Evolutionary conservation across 192 early-diverging fungal species (phyloP), one percentile per base, ranked within the genome.

Genomic region (Entophlyctis luteolus): DNA sequence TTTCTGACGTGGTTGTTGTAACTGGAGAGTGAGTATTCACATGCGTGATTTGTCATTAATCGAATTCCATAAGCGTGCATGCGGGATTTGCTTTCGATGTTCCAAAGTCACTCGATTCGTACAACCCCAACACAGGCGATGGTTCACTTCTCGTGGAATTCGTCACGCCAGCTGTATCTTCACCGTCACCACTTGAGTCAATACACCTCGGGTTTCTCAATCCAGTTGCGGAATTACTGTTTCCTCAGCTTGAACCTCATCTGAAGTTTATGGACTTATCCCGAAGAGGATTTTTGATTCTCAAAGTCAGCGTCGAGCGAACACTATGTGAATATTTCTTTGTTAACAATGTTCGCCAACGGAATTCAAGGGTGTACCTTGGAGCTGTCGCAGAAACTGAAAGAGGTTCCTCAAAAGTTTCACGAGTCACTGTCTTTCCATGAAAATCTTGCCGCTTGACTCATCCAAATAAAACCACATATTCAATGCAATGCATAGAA

Each of bases 121-220:
- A 68, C 67, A 71, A 71, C 53, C 38, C 59, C 59, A 63, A 34
- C 5, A 37, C 50, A 25, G 59, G 49, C 25, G 34, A 20, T 22
- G 67, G 59, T 4, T 75, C 77, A 0, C 62, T 66, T 6, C 34
- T 73, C 35, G 71, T 73, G 46, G 77, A 79, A 54, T 71, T 79
- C 48, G 74, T 79, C 28, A 48, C 59, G 1, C 60, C 77, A 18
- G 50, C 52, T 25, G 68, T 79, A 14, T 65, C 77, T 4, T 62
- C 55, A 23, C 67, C 66, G 6, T 63, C 62, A 10, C 53, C 65
- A 4, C 25, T 55, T 22, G 32, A 57, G 28, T 39, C 55, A 22
- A 49, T 66, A 10, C 38, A 58, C n/a, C 27, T 66, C 0, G 60
- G 57, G 2, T 34, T 37, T 28, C 46, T 78, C 33, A 66, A 68